Conservation (phyloP, 208 protist species). For the Leishmania tropica region DNA sequence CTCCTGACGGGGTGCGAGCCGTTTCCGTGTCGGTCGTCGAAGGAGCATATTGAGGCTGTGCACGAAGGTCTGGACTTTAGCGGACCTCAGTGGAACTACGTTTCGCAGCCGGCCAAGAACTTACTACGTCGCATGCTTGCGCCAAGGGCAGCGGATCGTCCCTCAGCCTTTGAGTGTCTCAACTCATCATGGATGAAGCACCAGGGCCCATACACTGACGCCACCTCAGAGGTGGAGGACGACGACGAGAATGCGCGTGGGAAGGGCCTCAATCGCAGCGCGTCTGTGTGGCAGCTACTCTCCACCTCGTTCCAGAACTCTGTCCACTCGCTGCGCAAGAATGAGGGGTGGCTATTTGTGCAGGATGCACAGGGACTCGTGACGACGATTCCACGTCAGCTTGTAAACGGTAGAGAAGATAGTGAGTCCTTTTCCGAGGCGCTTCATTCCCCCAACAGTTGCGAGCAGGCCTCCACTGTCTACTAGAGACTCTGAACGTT, state of each 20-base stretch:
- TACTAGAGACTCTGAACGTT: conserved; percentile 4
- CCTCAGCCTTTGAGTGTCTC: conserved; percentile 53
- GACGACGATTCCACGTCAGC: conserved; percentile 29
- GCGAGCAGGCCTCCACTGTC: conserved; percentile 2
- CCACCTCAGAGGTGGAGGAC: conserved; percentile 8
- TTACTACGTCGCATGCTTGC: conserved; percentile 52
- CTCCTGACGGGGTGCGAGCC: conserved; percentile 63
- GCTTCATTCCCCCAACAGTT: background rate
- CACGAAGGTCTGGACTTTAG: conserved; percentile 42
- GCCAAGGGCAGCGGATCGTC: conserved; percentile 37
- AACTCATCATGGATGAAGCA: conserved; percentile 41
- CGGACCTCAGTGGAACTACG: conserved; percentile 48
- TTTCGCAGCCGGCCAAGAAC: conserved; percentile 43
- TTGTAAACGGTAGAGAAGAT: conserved; percentile 21
- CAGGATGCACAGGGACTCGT: conserved; percentile 42
- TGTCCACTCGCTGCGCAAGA: conserved; percentile 40
- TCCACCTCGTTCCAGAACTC: conserved; percentile 38
- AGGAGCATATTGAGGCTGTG: conserved; percentile 48
- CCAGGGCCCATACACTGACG: conserved; percentile 22
- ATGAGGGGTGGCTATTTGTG: conserved; percentile 46
- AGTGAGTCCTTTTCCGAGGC: conserved; percentile 12
- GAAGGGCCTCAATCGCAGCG: conserved; percentile 24
- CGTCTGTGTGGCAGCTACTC: conserved; percentile 23
- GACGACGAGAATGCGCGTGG: conserved; percentile 12
- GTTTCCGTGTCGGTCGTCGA: conserved; percentile 45